Evolutionary conservation across 108 stramenopile genomes (phyloP), one percentile per base, ranked within the genome.

Genomic region (Cyclotella kingstonii): DNA sequence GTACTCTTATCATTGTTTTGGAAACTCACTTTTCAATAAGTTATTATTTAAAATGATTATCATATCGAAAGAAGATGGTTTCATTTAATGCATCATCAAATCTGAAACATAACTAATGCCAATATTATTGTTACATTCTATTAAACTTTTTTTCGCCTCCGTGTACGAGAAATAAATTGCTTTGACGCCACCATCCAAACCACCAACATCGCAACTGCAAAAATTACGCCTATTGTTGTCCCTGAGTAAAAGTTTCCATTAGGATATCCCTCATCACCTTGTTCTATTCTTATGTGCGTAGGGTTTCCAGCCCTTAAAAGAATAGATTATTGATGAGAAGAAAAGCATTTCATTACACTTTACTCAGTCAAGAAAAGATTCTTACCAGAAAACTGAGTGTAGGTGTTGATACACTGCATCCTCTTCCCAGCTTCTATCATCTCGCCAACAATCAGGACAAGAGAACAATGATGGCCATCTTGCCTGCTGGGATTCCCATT

Each of bases 1-100:
- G 72, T 89, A 4, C 57, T 92, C 0, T 52, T 92, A 35, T 80
- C 83, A 1, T 46, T 89, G 9, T 89, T 92, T 53, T 89, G 76
- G 76, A 83, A 89, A 63, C 76, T 92, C 10, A 53, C 85, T 11
- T 86, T 86, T 69, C 77, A 80, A 36, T 83, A 72, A 56, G 45
- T 1, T 46, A 22, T 46, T 22, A 46, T 3, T 34, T 6, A 3
- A 26, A 8, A 25, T 19, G 22, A 25, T 5, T 2, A 25, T 49
- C 17, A n/a, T n/a, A n/a, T n/a, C n/a, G n/a, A n/a, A n/a, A n/a
- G n/a, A n/a, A n/a, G n/a, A n/a, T n/a, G n/a, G n/a, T n/a, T n/a
- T n/a, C n/a, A n/a, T n/a, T n/a, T n/a, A n/a, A n/a, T n/a, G n/a
- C n/a, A n/a, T n/a, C n/a, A n/a, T n/a, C n/a, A n/a, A n/a, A n/a